A percentile compares a stretch with the other conserved stretches of the same genome.
Evolutionary conservation across 768 basidiomycete species (phyloP).

Genomic region (Mrakia gelida): DNA sequence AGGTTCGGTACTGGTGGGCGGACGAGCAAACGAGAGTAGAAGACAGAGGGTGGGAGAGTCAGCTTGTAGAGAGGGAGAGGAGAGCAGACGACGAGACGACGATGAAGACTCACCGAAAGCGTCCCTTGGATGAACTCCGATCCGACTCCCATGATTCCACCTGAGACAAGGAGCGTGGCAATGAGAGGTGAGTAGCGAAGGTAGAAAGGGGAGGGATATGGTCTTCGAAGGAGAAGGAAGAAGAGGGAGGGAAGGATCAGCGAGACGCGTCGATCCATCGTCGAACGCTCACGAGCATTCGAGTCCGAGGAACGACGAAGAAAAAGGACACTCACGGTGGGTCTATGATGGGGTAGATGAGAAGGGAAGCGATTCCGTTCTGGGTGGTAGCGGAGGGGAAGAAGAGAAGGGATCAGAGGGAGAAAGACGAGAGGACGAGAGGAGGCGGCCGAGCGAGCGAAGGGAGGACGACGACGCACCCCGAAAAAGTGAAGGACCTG

Average conservation of each 20-base stretch:
- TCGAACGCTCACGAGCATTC: too few relatives aligned
- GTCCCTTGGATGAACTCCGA: neutral
- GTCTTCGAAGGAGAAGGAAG: neutral
- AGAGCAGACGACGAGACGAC: neutral
- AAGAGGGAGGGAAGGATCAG: neutral
- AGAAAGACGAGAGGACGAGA: neutral
- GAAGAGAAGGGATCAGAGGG: neutral
- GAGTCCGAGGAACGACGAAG: neutral
- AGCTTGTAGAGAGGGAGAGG: neutral
- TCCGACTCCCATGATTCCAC: neutral
- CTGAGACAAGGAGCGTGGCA: neutral
- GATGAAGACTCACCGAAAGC: neutral
- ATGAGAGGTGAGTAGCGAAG: neutral
- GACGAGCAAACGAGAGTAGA: neutral
- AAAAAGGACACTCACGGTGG: neutral
- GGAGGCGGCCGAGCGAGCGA: neutral
- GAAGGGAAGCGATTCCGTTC: neutral
- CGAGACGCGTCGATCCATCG: neutral
- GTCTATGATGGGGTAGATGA: constrained; percentile 12
- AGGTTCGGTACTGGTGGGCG: neutral
- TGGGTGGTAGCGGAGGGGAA: neutral
- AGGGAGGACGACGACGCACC: neutral
- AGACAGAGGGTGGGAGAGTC: too few relatives aligned
- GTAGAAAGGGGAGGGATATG: neutral
- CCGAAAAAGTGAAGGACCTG: neutral